A percentile compares a stretch with the other conserved stretches of the same genome.
Evolutionary conservation across 1,284 basidiomycete genomes (phyloP).

Genomic region (Hemileia vastatrix): DNA sequence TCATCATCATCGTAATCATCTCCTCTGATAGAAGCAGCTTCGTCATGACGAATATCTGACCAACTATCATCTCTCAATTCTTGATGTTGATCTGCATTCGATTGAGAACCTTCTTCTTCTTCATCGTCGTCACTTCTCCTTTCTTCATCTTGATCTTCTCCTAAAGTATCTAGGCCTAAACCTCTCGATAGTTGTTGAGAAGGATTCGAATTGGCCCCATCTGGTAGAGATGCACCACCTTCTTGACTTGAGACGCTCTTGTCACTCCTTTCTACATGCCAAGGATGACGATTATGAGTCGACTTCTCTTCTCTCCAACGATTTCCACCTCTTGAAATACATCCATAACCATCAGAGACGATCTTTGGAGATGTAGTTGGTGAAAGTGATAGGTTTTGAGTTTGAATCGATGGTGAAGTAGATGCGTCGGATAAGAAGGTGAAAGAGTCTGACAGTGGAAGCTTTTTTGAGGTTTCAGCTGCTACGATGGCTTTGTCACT

Average conservation of each 20-base stretch:
- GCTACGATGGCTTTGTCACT: too few relatives aligned
- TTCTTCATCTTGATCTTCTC: not conserved
- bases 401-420: too few relatives aligned
- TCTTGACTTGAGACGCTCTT: not conserved
- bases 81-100: too few relatives aligned
- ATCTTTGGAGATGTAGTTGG: too few relatives aligned
- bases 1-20: not conserved
- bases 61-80: not conserved
- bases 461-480: too few relatives aligned
- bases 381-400: too few relatives aligned
- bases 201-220: not conserved
- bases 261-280: not conserved
- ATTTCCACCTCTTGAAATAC: not conserved
- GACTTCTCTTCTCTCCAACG: not conserved
- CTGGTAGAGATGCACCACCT: not conserved
- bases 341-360: too few relatives aligned
- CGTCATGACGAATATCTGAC: not conserved
- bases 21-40: not conserved
- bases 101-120: not conserved
- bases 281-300: not conserved
- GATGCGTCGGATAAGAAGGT: too few relatives aligned
- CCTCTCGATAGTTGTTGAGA: not conserved
- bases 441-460: too few relatives aligned
- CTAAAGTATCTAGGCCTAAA: not conserved
- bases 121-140: not conserved